phyloP scores from a whole-genome alignment of 2,329 filamentous ascomycete species.

The Cladosporium austrohemisphaericum region DNA sequence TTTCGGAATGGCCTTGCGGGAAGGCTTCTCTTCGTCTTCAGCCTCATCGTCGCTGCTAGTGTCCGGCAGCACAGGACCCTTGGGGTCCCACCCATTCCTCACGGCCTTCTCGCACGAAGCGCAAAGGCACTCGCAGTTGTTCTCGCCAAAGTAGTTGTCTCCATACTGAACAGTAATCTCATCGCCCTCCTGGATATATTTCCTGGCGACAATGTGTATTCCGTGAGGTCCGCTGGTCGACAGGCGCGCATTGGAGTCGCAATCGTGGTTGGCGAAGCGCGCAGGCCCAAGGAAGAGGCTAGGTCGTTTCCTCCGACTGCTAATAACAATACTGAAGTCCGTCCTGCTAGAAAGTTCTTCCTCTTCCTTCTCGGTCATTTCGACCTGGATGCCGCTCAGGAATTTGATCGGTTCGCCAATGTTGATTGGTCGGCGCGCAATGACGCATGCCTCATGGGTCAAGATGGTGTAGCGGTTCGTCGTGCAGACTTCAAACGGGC shows the following conservation, averaged over 20 bases:
- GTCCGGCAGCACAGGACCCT: slow-evolving; percentile 29
- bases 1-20: not conserved
- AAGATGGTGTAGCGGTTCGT: slow-evolving; percentile 95
- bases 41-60: slow-evolving; percentile 36
- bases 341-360: slow-evolving; percentile 77
- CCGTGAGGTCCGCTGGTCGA: slow-evolving; percentile 79
- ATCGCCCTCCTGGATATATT: slow-evolving; percentile 78
- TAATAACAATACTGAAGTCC: slow-evolving; percentile 96
- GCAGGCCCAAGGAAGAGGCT: slow-evolving; percentile 93
- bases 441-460: slow-evolving; percentile 82
- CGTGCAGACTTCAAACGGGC: slow-evolving; percentile 86
- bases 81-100: slow-evolving; percentile 76
- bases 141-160: slow-evolving; percentile 90
- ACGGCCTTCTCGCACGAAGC: slow-evolving; percentile 72
- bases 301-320: slow-evolving; percentile 82
- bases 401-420: slow-evolving; percentile 87
- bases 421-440: slow-evolving; percentile 73
- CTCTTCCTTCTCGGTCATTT: slow-evolving; percentile 90
- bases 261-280: slow-evolving; percentile 96
- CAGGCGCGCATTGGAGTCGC: slow-evolving; percentile 83
- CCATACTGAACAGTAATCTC: slow-evolving; percentile 97
- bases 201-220: slow-evolving; percentile 83
- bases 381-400: slow-evolving; percentile 83
- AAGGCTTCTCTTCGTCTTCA: slow-evolving; percentile 27
- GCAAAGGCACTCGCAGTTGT: slow-evolving; percentile 94